Evolutionary conservation across 129 eudicot genomes (phyloP), one percentile per base, ranked within the genome.

Genomic region (Sambucus nigra): DNA sequence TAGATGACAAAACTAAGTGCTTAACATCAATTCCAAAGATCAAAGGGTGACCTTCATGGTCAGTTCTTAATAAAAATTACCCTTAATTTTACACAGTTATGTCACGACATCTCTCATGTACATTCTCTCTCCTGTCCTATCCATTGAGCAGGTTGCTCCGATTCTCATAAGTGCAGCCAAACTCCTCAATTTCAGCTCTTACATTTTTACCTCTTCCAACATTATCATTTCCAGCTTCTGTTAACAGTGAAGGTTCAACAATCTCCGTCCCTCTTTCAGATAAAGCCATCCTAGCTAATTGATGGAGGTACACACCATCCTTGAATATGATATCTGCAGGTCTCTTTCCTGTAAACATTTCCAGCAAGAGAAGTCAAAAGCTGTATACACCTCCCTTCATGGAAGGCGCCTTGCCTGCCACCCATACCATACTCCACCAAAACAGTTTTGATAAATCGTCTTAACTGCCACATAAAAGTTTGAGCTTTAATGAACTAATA

Each of bases 301-400:
- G 32, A 15, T 51, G 66, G 18, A 26, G 55, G 66, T 62, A 50
- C 29, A 38, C 19, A 3, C 17, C 66, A 25, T 40, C 60, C 5
- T 48, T 29, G 14, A 67, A 59, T 25, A 35, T 38, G 9, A 38
- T 48, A 40, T 57, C 60, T 11, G 53, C 59, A n/a, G 73, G 73
- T 48, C 73, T 67, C 55, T 40, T 49, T 16, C 66, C 54, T 11
- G 59, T 67, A 53, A 67, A 58, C 27, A 55, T 57, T 54, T 67
- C 67, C 13, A 59, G 60, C 47, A 68, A 51, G 32, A 68, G 31
- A 49, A 58, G 39, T 55, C 66, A 66, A 25, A 31, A 67, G 20
- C 58, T 53, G 38, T 53, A 53, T 16, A 53, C 58, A 27, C 28
- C 58, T 53, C 58, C 58, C 23, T 53, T 16, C 21, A n/a, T 7